A percentile compares a stretch with the other conserved stretches of the same genome.
Conservation (phyloP, 306 rosid genomes). For the Notholithocarpus densiflorus region DNA sequence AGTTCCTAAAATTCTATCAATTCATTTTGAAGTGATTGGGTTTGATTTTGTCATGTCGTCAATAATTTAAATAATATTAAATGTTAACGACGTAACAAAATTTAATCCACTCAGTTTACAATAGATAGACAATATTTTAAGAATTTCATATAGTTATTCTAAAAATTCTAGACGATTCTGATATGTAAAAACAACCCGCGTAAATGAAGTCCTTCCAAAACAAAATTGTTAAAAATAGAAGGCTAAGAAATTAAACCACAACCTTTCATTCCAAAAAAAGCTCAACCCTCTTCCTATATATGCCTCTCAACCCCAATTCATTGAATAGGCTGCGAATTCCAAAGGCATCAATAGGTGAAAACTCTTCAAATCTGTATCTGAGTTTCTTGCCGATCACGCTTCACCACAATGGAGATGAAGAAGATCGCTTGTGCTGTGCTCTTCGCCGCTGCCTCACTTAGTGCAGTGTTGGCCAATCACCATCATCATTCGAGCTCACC, state of each 20-base stretch:
- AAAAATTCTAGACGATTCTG: too few relatives aligned
- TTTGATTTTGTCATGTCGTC: too few relatives aligned
- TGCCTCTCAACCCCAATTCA: background rate
- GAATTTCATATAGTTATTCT: too few relatives aligned
- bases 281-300: slow-evolving; percentile 14
- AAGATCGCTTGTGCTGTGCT: slow-evolving; percentile 20
- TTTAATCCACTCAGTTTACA: too few relatives aligned
- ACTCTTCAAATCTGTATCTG: background rate
- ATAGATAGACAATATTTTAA: too few relatives aligned
- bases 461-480: slow-evolving; percentile 12
- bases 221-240: background rate
- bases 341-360: slow-evolving; percentile 13
- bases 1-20: too few relatives aligned
- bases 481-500: background rate
- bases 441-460: slow-evolving; percentile 25
- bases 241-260: background rate
- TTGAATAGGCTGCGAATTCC: slow-evolving; percentile 3
- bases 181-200: background rate
- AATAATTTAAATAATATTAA: too few relatives aligned
- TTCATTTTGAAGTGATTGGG: too few relatives aligned
- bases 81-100: too few relatives aligned
- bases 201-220: background rate
- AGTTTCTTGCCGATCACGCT: slow-evolving; percentile 5
- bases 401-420: slow-evolving; percentile 32
- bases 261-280: background rate